Conservation (phyloP, 2,329 filamentous ascomycete species). For the Apiospora hydei region DNA sequence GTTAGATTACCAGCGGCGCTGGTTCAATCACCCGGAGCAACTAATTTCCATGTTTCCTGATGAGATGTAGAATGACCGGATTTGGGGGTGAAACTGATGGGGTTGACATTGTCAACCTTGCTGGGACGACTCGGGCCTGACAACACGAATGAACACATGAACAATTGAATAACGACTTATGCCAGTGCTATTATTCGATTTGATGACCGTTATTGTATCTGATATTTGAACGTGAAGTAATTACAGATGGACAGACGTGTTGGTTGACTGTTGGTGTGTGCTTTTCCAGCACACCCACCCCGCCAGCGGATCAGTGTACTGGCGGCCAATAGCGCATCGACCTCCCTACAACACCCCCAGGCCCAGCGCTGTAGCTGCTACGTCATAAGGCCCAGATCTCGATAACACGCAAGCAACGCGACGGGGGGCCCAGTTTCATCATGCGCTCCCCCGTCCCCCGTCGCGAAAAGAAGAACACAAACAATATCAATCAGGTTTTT, state of each 20-base stretch:
- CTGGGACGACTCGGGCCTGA: no score
- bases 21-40: neutral
- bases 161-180: no score
- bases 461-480: neutral
- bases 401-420: conserved; percentile 16
- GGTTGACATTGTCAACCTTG: no score
- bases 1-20: neutral
- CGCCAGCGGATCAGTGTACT: neutral
- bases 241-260: neutral
- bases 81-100: no score
- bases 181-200: no score
- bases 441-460: neutral
- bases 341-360: neutral
- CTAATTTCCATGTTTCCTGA: neutral
- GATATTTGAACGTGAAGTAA: neutral
- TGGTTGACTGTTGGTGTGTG: conserved; percentile 7
- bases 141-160: no score
- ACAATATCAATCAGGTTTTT: conserved; percentile 15
- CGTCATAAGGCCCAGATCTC: conserved; percentile 15
- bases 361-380: neutral
- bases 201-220: neutral
- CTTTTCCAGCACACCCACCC: conserved; percentile 5
- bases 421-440: conserved; percentile 4
- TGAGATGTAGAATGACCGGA: neutral
- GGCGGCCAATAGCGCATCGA: conserved; percentile 17